Evolutionary conservation across 805 yeast genomes (phyloP).

Genomic region (Barnettozyma siamensis): DNA sequence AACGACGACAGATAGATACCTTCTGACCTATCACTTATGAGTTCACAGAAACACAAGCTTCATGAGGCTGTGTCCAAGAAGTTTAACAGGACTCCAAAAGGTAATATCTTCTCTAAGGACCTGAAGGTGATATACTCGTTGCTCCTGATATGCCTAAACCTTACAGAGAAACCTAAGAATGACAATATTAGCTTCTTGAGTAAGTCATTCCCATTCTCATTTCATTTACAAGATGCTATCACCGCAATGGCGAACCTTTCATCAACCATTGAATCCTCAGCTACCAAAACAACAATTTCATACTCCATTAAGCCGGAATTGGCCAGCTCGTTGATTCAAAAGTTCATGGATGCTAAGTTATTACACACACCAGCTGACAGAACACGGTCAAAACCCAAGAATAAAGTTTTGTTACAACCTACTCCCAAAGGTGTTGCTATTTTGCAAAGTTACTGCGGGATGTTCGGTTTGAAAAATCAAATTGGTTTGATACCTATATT

Average conservation of each 20-base stretch:
- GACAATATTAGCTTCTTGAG: conserved; percentile 24
- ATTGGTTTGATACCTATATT: conserved; percentile 42
- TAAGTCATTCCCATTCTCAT: conserved; percentile 45
- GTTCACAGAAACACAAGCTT: conserved; percentile 19
- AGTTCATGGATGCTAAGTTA: conserved; percentile 55
- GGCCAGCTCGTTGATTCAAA: conserved; percentile 40
- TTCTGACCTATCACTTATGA: neutral
- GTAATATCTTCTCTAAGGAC: conserved; percentile 49
- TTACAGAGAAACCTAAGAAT: conserved; percentile 28
- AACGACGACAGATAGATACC: no score
- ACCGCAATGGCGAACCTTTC: conserved; percentile 43
- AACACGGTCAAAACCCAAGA: conserved; percentile 46
- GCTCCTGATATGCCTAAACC: conserved; percentile 37
- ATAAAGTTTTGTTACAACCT: conserved; percentile 56
- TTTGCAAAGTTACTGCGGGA: conserved; percentile 53
- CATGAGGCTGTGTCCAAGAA: conserved; percentile 40
- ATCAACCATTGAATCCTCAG: conserved; percentile 41
- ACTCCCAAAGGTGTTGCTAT: conserved; percentile 87
- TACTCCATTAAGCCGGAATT: conserved; percentile 48
- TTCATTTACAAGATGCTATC: conserved; percentile 47
- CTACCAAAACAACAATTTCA: conserved; percentile 48
- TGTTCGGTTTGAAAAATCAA: conserved; percentile 42
- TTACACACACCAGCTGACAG: conserved; percentile 73
- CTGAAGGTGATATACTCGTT: conserved; percentile 55
- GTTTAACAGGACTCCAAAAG: conserved; percentile 46